A percentile compares a stretch with the other conserved stretches of the same genome.
phyloP scores from a whole-genome alignment of 805 yeast species.

The Starmera quercuum region DNA sequence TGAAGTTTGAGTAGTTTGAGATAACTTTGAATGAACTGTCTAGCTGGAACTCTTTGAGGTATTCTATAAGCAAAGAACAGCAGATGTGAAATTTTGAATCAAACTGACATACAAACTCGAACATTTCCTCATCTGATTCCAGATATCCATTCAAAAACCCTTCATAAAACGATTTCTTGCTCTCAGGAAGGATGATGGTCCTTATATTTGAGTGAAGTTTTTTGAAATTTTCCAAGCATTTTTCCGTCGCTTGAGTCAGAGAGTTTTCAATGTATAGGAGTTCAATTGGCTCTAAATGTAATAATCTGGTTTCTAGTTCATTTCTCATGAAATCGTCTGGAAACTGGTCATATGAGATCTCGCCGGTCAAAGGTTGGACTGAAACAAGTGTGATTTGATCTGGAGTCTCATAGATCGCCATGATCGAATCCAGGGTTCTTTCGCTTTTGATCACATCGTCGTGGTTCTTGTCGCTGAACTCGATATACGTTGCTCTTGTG shows the following conservation, averaged over 20 bases:
- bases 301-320: conserved; percentile 65
- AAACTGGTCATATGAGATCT: conserved; percentile 65
- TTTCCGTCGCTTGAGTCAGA: conserved; percentile 24
- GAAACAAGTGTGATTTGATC: conserved; percentile 40
- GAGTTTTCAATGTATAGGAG: conserved; percentile 40
- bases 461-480: conserved; percentile 32
- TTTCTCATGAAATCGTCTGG: conserved; percentile 47
- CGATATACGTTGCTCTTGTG: conserved; percentile 80
- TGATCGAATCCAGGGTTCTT: conserved; percentile 32
- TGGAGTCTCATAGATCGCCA: conserved; percentile 31
- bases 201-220: conserved; percentile 8
- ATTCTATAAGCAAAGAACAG: conserved; percentile 39
- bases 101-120: conserved; percentile 21
- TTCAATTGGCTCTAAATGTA: conserved; percentile 75
- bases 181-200: conserved; percentile 7
- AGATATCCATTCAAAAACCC: conserved; percentile 8
- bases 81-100: conserved; percentile 25
- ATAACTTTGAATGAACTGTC: conserved; percentile 45
- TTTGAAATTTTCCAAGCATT: conserved; percentile 5
- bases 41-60: conserved; percentile 58
- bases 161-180: conserved; percentile 9
- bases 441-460: conserved; percentile 15
- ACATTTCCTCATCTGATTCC: conserved; percentile 10
- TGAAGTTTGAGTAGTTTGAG: conserved; percentile 46
- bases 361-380: conserved; percentile 69